Percentiles rank a stretch among this genome's conserved stretches.
Conservation (phyloP, 139 green algal genomes). For the Klebsormidium nitens region DNA sequence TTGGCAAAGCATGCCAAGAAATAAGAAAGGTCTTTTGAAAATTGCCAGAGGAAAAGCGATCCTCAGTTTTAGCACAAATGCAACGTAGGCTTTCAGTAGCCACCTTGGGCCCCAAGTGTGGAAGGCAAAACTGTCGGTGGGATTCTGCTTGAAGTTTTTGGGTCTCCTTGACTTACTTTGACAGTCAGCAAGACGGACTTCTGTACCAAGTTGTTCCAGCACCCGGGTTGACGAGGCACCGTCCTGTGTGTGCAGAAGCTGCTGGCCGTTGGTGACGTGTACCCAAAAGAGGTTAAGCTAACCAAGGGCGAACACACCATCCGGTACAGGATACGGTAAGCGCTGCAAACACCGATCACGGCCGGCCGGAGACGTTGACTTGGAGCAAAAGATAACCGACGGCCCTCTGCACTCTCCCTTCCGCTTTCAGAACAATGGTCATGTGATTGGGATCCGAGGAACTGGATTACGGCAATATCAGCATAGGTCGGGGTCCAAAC, state of each 20-base stretch:
- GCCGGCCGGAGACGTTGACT: too few relatives aligned
- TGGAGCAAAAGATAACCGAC: background rate
- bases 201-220: too few relatives aligned
- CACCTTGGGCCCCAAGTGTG: too few relatives aligned
- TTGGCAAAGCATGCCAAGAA: background rate
- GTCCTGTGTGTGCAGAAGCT: constrained; percentile 19
- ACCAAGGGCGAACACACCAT: constrained; percentile 59
- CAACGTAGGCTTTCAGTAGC: background rate
- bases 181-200: too few relatives aligned
- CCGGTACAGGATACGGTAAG: constrained; percentile 8
- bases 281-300: constrained; percentile 54
- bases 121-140: too few relatives aligned
- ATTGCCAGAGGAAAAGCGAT: background rate
- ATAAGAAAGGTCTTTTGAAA: background rate
- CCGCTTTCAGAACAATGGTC: background rate
- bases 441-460: background rate
- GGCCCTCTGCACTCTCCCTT: background rate
- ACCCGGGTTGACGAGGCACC: too few relatives aligned
- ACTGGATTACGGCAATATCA: background rate
- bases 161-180: too few relatives aligned
- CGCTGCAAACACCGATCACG: background rate
- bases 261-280: constrained; percentile 52
- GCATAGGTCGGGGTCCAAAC: background rate
- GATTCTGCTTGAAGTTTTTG: too few relatives aligned
- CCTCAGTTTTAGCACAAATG: background rate